A percentile compares a stretch with the other conserved stretches of the same genome.
Conservation (phyloP, 2,329 filamentous ascomycete genomes). For the Phaeophleospora eucalypticola region DNA sequence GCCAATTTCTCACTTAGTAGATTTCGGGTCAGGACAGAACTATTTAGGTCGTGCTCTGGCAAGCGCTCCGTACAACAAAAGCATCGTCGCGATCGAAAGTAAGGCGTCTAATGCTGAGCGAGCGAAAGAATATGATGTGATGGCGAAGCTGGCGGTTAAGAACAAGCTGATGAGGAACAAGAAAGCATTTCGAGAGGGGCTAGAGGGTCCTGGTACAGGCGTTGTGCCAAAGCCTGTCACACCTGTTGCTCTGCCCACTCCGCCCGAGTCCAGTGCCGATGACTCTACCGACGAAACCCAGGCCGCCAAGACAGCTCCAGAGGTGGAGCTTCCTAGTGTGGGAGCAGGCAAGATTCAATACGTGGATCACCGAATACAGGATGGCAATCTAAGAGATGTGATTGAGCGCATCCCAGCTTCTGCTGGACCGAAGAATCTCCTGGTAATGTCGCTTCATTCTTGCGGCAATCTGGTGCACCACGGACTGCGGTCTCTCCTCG, state of each 20-base stretch:
- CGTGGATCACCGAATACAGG: constrained; percentile 68
- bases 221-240: constrained; percentile 11
- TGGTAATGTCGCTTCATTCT: constrained; percentile 94
- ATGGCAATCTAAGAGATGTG: constrained; percentile 66
- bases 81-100: constrained; percentile 88
- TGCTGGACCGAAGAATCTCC: constrained; percentile 46
- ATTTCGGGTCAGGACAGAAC: constrained; percentile 95
- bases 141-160: constrained; percentile 70
- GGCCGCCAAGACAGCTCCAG: constrained; percentile 6
- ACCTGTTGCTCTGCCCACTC: constrained; percentile 19
- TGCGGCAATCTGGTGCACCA: constrained; percentile 97
- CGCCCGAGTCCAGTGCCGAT: constrained; percentile 13
- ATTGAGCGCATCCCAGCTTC: constrained; percentile 47
- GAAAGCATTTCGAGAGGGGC: constrained; percentile 62
- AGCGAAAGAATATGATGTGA: constrained; percentile 78
- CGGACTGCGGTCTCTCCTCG: constrained; percentile 76
- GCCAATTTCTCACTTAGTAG: constrained; percentile 77
- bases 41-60: constrained; percentile 88
- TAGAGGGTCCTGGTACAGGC: constrained; percentile 12
- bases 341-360: constrained; percentile 67
- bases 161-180: constrained; percentile 75
- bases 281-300: constrained; percentile 1
- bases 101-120: constrained; percentile 80
- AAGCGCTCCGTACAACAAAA: constrained; percentile 76
- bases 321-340: constrained; percentile 34